Evolutionary conservation across 345 rosid species (phyloP).

Genomic region (Lepidium africanum): DNA sequence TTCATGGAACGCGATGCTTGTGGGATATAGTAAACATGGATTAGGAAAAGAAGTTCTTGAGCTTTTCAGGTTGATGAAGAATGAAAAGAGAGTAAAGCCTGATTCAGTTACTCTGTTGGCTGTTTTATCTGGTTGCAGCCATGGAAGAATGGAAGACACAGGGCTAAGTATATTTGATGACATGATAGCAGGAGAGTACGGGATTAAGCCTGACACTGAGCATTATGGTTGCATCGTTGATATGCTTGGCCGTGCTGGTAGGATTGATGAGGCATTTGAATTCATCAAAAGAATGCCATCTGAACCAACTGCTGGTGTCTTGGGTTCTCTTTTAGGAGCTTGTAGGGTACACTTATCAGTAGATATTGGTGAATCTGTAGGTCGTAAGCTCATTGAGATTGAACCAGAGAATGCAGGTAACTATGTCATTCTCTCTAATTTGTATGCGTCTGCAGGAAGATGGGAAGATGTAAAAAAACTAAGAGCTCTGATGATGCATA

Average conservation of each 20-base stretch:
- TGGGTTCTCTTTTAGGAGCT: conserved; percentile 81
- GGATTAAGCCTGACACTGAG: conserved; percentile 48
- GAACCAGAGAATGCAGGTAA: conserved; percentile 90
- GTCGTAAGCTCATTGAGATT: conserved; percentile 45
- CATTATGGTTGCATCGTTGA: conserved; percentile 88
- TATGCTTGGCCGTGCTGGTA: conserved; percentile 87
- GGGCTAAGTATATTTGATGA: conserved; percentile 56
- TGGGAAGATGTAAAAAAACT: conserved; percentile 72
- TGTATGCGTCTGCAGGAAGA: conserved; percentile 76
- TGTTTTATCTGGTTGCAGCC: conserved; percentile 89
- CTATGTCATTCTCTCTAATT: conserved; percentile 72
- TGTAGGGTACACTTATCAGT: conserved; percentile 71
- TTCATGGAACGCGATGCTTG: conserved; percentile 86
- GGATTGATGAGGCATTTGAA: conserved; percentile 55
- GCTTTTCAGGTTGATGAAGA: conserved; percentile 60
- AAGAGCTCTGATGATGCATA: conserved; percentile 60
- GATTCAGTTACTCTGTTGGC: conserved; percentile 66
- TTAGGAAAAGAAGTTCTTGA: conserved; percentile 55
- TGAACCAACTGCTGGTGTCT: conserved; percentile 68
- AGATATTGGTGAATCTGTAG: conserved; percentile 62
- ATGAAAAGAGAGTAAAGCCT: conserved; percentile 58
- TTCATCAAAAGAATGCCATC: conserved; percentile 60
- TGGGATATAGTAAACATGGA: conserved; percentile 84
- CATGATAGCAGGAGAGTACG: conserved; percentile 40
- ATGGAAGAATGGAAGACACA: conserved; percentile 72